Evolutionary conservation across 2,329 filamentous ascomycete species (phyloP).

Genomic region (Aspergillus arachidicola): DNA sequence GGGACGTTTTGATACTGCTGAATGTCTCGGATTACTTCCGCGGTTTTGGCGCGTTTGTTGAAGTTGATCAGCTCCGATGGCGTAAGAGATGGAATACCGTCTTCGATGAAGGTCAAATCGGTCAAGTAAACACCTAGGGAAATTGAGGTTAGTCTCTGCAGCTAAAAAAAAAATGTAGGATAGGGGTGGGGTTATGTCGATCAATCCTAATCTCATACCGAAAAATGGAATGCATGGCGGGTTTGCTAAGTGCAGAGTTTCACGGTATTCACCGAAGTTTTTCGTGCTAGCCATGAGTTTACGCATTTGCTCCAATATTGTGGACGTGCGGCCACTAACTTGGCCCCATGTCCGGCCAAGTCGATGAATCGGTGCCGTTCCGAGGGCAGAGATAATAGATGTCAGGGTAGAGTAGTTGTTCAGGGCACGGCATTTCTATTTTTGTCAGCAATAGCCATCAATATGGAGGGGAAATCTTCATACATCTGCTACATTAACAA

Average conservation of each 20-base stretch:
- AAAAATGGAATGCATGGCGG: constrained; percentile 98
- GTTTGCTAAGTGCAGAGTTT: constrained; percentile 87
- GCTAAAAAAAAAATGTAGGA: background rate
- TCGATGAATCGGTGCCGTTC: constrained; percentile 91
- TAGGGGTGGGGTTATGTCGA: background rate
- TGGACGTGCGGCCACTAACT: constrained; percentile 81
- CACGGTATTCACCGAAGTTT: constrained; percentile 96
- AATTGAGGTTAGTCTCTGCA: constrained; percentile 1
- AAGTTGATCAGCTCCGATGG: constrained; percentile 98
- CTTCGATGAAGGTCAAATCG: constrained; percentile 97
- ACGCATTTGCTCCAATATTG: constrained; percentile 85
- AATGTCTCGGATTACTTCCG: constrained; percentile 96
- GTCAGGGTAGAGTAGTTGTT: constrained; percentile 99
- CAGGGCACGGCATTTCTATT: constrained; percentile 83
- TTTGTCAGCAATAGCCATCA: constrained; percentile 11
- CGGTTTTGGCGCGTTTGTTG: constrained; percentile 95
- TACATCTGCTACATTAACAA: constrained; percentile 93
- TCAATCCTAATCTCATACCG: constrained; percentile 62
- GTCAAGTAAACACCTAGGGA: constrained; percentile 85
- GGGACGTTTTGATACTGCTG: constrained; percentile 98
- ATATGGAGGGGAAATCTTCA: constrained; percentile 11
- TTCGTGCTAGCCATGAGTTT: constrained; percentile 95
- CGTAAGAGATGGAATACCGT: constrained; percentile 94
- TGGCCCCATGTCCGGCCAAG: constrained; percentile 93
- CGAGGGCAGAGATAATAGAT: constrained; percentile 93